Conservation (phyloP, 768 basidiomycete species). For the Tephrocybe sp. region DNA sequence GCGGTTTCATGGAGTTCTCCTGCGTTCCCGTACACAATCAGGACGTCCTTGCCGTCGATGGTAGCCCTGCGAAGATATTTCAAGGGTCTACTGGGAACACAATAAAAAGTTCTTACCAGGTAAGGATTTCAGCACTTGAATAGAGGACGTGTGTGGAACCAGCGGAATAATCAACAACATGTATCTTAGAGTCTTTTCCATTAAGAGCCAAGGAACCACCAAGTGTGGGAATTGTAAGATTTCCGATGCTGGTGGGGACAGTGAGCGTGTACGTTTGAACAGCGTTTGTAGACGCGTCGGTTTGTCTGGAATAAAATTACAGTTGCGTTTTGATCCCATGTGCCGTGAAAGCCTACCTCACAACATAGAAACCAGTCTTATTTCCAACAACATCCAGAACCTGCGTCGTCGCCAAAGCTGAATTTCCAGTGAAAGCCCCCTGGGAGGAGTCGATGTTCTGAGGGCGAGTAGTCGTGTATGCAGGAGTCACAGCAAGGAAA, state of each 20-base stretch:
- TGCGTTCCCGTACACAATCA: conserved; percentile 44
- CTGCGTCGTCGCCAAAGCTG: conserved; percentile 48
- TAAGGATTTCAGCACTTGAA: conserved; percentile 47
- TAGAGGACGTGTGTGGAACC: conserved; percentile 42
- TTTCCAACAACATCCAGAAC: conserved; percentile 45
- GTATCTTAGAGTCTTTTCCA: conserved; percentile 52
- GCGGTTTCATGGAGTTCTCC: conserved; percentile 50
- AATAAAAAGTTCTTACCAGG: conserved; percentile 30
- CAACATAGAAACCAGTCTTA: conserved; percentile 44
- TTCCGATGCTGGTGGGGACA: conserved; percentile 43
- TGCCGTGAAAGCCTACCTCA: conserved; percentile 25
- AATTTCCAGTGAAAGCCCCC: conserved; percentile 46
- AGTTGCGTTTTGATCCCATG: neutral
- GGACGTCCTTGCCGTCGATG: conserved; percentile 44
- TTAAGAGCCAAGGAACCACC: conserved; percentile 41
- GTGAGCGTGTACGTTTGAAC: conserved; percentile 40
- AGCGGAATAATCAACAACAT: conserved; percentile 46
- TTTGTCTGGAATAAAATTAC: conserved; percentile 25
- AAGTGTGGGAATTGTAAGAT: conserved; percentile 38
- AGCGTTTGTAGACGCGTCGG: conserved; percentile 35
- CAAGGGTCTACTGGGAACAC: neutral
- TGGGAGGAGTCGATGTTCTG: conserved; percentile 37
- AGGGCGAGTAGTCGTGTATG: conserved; percentile 45
- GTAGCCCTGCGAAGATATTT: conserved; percentile 33
- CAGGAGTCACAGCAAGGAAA: conserved; percentile 48